A percentile compares a stretch with the other conserved stretches of the same genome.
Conservation (phyloP, 192 early-diverging fungal genomes). For the Allomyces arbusculus region DNA sequence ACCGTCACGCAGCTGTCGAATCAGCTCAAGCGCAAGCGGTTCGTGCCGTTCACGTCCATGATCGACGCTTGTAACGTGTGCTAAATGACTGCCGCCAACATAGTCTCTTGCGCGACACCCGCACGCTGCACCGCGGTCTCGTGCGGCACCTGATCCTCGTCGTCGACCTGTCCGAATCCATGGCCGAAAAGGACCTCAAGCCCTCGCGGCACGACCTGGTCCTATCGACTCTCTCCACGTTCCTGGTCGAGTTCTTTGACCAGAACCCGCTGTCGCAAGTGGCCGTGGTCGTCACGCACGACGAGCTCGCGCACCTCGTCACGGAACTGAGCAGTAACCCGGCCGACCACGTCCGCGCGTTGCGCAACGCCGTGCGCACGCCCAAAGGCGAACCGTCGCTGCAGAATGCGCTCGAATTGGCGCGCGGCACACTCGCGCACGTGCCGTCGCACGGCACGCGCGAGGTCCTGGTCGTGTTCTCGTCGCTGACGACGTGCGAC, state of each 20-base stretch:
- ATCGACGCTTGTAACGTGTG: background rate
- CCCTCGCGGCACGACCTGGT: slow-evolving; percentile 63
- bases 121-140: slow-evolving; percentile 54
- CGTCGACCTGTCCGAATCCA: slow-evolving; percentile 61
- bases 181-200: slow-evolving; percentile 66
- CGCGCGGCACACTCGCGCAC: slow-evolving; percentile 38
- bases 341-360: slow-evolving; percentile 50
- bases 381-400: slow-evolving; percentile 76
- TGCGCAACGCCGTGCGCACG: slow-evolving; percentile 39
- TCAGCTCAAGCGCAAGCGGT: slow-evolving; percentile 45
- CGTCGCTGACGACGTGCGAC: slow-evolving; percentile 79
- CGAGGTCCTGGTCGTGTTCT: slow-evolving; percentile 72
- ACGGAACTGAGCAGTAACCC: slow-evolving; percentile 68
- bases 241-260: slow-evolving; percentile 78
- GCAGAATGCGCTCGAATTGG: slow-evolving; percentile 79
- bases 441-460: slow-evolving; percentile 77
- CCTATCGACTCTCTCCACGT: slow-evolving; percentile 39
- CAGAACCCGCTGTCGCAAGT: slow-evolving; percentile 87
- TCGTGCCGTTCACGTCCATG: background rate
- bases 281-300: slow-evolving; percentile 58
- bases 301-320: slow-evolving; percentile 66
- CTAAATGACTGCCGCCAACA: background rate
- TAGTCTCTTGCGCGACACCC: slow-evolving; percentile 43
- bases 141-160: slow-evolving; percentile 65
- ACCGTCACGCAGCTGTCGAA: slow-evolving; percentile 51